Evolutionary conservation across 2,329 filamentous ascomycete genomes (phyloP).

Genomic region (Alternaria infectoria): DNA sequence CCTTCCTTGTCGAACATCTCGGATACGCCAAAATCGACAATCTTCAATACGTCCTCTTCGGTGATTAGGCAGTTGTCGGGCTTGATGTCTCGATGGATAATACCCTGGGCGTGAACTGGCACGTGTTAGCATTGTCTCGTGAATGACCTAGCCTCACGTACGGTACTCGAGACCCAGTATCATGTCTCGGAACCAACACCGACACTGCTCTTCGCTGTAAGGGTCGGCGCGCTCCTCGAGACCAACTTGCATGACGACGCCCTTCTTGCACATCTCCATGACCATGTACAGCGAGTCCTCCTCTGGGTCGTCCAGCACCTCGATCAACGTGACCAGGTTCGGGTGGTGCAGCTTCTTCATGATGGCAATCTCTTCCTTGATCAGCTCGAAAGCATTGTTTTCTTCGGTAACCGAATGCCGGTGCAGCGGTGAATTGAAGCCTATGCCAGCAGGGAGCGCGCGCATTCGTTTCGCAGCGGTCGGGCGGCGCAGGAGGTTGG

Average conservation of each 20-base stretch:
- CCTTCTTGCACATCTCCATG: slow-evolving; percentile 98
- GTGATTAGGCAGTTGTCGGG: slow-evolving; percentile 94
- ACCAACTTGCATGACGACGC: slow-evolving; percentile 94
- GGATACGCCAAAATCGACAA: slow-evolving; percentile 98
- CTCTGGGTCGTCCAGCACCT: slow-evolving; percentile 93
- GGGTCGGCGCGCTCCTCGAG: slow-evolving; percentile 82
- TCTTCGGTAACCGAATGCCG: slow-evolving; percentile 63
- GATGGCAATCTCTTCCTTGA: slow-evolving; percentile 95
- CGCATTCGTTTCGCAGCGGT: slow-evolving; percentile 60
- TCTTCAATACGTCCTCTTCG: slow-evolving; percentile 89
- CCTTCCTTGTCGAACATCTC: slow-evolving; percentile 94
- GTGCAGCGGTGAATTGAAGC: slow-evolving; percentile 69
- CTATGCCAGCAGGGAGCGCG: slow-evolving; percentile 59
- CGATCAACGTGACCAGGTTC: slow-evolving; percentile 90
- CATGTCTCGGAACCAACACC: slow-evolving; percentile 93
- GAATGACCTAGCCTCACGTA: slow-evolving; percentile 53
- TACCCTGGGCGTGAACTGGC: slow-evolving; percentile 87
- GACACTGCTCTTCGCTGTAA: slow-evolving; percentile 80
- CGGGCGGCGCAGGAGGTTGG: slow-evolving; percentile 77
- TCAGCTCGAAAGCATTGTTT: slow-evolving; percentile 80
- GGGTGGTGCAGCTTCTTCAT: slow-evolving; percentile 98
- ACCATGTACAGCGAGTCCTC: slow-evolving; percentile 99
- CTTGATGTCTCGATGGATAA: slow-evolving; percentile 97
- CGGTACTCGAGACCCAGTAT: slow-evolving; percentile 93
- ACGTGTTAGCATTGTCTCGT: slow-evolving; percentile 21